Conservation (phyloP, 2,329 filamentous ascomycete genomes). For the Chalara sp. region DNA sequence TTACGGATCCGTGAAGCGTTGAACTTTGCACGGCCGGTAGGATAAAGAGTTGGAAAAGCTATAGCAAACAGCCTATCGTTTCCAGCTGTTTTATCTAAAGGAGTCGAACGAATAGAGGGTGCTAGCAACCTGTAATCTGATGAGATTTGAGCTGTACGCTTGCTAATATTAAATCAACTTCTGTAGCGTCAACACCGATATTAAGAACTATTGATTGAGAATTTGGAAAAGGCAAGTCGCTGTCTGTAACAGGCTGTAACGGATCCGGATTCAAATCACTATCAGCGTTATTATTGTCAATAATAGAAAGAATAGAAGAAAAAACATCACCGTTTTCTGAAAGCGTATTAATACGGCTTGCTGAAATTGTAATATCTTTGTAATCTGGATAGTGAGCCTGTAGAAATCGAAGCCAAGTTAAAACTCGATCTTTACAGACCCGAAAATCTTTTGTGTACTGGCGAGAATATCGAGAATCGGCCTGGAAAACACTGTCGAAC, state of each 20-base stretch:
- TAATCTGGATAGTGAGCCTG: not conserved
- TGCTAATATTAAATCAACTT: not conserved
- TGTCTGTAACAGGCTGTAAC: no score
- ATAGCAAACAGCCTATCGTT: constrained; percentile 1
- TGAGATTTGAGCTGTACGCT: no score
- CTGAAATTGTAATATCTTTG: not conserved
- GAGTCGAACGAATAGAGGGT: not conserved
- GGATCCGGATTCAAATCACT: no score
- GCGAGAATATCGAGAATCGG: not conserved
- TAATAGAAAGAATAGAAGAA: not conserved
- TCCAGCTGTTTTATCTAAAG: not conserved
- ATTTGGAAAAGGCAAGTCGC: not conserved
- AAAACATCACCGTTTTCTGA: not conserved
- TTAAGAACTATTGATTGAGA: not conserved
- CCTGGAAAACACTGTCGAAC: not conserved
- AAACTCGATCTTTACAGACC: not conserved
- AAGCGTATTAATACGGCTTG: not conserved
- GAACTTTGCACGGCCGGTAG: not conserved
- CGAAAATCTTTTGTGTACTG: not conserved
- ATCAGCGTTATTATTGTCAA: not conserved
- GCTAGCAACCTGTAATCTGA: not conserved
- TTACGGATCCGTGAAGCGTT: not conserved
- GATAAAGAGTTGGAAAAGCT: not conserved
- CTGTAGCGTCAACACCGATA: not conserved
- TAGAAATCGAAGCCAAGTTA: not conserved